These are phyloP conservation scores for Termitomyces sp. DNA, from an alignment of 768 basidiomycete genomes.

Conservation along the genomic window DNA sequence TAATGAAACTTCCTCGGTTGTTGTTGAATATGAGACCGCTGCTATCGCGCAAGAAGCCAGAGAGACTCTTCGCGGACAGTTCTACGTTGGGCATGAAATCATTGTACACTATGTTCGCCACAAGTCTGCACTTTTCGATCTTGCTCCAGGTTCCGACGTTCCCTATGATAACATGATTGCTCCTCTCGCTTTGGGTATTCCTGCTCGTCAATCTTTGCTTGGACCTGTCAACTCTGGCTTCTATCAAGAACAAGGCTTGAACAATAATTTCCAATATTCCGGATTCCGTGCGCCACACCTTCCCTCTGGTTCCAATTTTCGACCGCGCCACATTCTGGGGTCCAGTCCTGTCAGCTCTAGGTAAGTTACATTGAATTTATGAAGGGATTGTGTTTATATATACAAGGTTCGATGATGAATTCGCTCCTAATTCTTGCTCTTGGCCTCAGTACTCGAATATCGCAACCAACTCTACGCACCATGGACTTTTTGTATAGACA, in stretches of 20 bases:
- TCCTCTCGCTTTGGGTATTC: slow-evolving; percentile 8
- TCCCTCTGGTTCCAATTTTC: slow-evolving; percentile 7
- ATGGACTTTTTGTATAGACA: slow-evolving; percentile 3
- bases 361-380: not conserved
- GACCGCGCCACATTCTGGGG: slow-evolving; percentile 4
- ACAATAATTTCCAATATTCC: slow-evolving; percentile 4
- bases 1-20: slow-evolving; percentile 41
- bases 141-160: slow-evolving; percentile 13
- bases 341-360: slow-evolving; percentile 8
- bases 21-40: slow-evolving; percentile 57
- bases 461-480: not conserved
- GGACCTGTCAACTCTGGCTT: slow-evolving; percentile 7
- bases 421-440: slow-evolving; percentile 4
- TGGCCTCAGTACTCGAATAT: slow-evolving; percentile 3
- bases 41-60: slow-evolving; percentile 61
- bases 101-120: slow-evolving; percentile 27
- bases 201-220: slow-evolving; percentile 15
- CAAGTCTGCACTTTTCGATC: slow-evolving; percentile 15
- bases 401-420: slow-evolving; percentile 5
- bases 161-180: slow-evolving; percentile 10
- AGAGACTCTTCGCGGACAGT: slow-evolving; percentile 53
- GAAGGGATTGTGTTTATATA: not conserved
- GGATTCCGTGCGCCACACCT: slow-evolving; percentile 14
- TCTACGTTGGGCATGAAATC: slow-evolving; percentile 44
- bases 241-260: slow-evolving; percentile 9